Evolutionary conservation across 2,329 filamentous ascomycete species (phyloP).

Genomic region (Cordyceps javanica): DNA sequence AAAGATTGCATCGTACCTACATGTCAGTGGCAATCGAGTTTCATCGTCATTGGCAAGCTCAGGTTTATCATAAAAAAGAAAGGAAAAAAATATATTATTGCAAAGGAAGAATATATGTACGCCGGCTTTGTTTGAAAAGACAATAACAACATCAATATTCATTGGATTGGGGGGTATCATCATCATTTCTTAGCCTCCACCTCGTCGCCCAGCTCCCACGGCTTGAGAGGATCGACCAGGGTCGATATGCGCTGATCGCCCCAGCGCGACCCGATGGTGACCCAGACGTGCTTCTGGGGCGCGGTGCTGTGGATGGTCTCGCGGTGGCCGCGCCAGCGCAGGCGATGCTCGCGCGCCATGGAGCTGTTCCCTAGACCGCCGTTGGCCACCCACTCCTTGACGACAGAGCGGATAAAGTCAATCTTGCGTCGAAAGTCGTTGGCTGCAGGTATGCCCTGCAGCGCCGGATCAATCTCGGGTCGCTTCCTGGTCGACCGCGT

Average conservation of each 20-base stretch:
- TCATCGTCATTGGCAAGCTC: no score
- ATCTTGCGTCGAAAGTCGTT: constrained; percentile 72
- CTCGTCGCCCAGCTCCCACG: constrained; percentile 48
- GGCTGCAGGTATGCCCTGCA: constrained; percentile 60
- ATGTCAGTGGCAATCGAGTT: not conserved
- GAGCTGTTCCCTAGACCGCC: constrained; percentile 64
- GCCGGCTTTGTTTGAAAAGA: constrained; percentile 8
- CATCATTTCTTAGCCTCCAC: constrained; percentile 34
- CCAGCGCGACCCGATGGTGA: constrained; percentile 58
- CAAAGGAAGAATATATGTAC: not conserved
- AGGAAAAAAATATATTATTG: constrained; percentile 16
- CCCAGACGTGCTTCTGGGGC: constrained; percentile 61
- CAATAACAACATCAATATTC: not conserved
- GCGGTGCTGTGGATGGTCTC: constrained; percentile 46
- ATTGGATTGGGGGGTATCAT: constrained; percentile 9
- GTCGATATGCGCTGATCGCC: constrained; percentile 52
- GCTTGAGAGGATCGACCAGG: constrained; percentile 48
- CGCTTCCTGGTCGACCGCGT: constrained; percentile 43
- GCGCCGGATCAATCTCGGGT: constrained; percentile 53
- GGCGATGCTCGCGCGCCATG: constrained; percentile 47
- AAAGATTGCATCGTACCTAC: not conserved
- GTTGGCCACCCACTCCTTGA: constrained; percentile 65
- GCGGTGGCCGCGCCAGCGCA: constrained; percentile 53
- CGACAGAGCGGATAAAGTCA: constrained; percentile 61
- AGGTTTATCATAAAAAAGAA: constrained; percentile 6